Percentiles rank a stretch among this genome's conserved stretches.
Conservation (phyloP, 1,139 yeast species). For the Suhomyces yuchorum region DNA sequence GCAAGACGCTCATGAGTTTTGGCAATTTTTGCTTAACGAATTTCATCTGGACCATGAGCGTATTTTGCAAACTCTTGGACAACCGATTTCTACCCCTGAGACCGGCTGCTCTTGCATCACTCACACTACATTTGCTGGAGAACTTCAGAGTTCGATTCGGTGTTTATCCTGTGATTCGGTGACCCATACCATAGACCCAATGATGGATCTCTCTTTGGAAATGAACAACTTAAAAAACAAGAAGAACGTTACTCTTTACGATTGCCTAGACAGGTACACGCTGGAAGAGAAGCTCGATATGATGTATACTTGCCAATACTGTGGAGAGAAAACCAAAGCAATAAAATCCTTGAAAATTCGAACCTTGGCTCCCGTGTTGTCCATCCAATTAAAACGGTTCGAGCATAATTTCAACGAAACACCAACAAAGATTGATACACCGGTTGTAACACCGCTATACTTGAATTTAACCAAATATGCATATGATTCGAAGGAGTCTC, state of each 20-base stretch:
- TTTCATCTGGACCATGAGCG: slow-evolving; percentile 60
- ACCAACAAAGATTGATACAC: slow-evolving; percentile 75
- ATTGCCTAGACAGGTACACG: slow-evolving; percentile 78
- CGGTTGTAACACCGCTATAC: slow-evolving; percentile 70
- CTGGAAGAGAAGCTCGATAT: slow-evolving; percentile 74
- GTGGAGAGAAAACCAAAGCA: slow-evolving; percentile 64
- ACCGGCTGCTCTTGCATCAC: slow-evolving; percentile 70
- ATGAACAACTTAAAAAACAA: slow-evolving; percentile 42
- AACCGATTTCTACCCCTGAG: slow-evolving; percentile 4
- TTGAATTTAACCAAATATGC: slow-evolving; percentile 69
- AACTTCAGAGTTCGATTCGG: slow-evolving; percentile 68
- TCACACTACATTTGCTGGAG: slow-evolving; percentile 79
- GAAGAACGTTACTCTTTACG: slow-evolving; percentile 42
- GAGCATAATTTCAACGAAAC: slow-evolving; percentile 65
- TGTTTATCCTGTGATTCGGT: slow-evolving; percentile 69
- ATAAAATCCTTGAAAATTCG: slow-evolving; percentile 68
- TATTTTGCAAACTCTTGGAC: slow-evolving; percentile 19
- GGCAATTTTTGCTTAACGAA: slow-evolving; percentile 87
- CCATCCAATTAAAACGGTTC: slow-evolving; percentile 85
- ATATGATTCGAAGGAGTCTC: slow-evolving; percentile 30
- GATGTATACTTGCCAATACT: slow-evolving; percentile 66
- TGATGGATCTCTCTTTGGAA: slow-evolving; percentile 86
- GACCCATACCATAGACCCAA: slow-evolving; percentile 80
- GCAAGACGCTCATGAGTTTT: slow-evolving; percentile 97
- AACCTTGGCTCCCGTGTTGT: slow-evolving; percentile 72